Evolutionary conservation across 2,329 filamentous ascomycete genomes (phyloP).

Genomic region (Pseudocercospora fijiensis): DNA sequence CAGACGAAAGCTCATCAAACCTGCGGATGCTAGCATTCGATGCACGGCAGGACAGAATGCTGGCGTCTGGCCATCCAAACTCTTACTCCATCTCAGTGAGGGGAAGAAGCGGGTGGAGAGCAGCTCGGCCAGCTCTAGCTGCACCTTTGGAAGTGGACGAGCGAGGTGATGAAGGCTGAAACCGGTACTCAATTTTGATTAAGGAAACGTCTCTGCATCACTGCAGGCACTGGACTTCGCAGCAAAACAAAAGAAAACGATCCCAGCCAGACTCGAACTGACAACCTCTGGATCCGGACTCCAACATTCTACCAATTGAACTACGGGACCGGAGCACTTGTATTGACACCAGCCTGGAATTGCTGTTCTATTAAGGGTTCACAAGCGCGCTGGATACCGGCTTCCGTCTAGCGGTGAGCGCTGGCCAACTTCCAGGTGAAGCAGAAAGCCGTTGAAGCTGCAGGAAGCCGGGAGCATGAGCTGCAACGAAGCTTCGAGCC

Average conservation of each 20-base stretch:
- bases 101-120: slow-evolving; percentile 23
- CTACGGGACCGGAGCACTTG: background rate
- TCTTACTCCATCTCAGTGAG: slow-evolving; percentile 11
- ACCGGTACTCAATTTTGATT: background rate
- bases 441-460: background rate
- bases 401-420: background rate
- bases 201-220: background rate
- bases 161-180: background rate
- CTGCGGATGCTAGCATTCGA: slow-evolving; percentile 34
- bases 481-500: background rate
- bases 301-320: slow-evolving; percentile 1
- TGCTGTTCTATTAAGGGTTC: background rate
- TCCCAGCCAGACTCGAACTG: background rate
- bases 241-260: background rate
- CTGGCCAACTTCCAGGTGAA: background rate
- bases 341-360: background rate
- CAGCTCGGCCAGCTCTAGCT: slow-evolving; percentile 20
- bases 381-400: background rate
- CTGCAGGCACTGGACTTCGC: background rate
- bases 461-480: background rate
- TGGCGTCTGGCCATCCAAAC: slow-evolving; percentile 14
- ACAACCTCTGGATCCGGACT: slow-evolving; percentile 4
- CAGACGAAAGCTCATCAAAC: slow-evolving; percentile 14
- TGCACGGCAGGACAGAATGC: slow-evolving; percentile 28
- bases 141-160: slow-evolving; percentile 15